phyloP scores from a whole-genome alignment of 768 basidiomycete genomes.

The Clathrus columnatus region DNA sequence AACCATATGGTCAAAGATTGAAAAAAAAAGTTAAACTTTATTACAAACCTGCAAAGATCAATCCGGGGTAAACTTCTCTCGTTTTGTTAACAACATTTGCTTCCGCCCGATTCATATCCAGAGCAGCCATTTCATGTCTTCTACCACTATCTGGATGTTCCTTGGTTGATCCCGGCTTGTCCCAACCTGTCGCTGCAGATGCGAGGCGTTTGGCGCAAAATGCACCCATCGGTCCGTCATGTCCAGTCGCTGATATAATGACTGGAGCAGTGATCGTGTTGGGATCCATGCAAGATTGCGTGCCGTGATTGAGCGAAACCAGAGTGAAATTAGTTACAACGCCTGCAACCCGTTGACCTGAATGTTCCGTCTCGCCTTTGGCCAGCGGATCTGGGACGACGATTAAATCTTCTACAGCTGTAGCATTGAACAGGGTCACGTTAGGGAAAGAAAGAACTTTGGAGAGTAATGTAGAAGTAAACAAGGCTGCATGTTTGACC shows the following conservation, averaged over 20 bases:
- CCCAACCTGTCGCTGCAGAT: constrained; percentile 31
- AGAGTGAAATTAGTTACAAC: constrained; percentile 50
- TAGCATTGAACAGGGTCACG: constrained; percentile 69
- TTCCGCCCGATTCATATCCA: constrained; percentile 79
- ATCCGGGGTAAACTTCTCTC: constrained; percentile 65
- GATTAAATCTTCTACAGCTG: constrained; percentile 75
- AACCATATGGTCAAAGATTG: not conserved
- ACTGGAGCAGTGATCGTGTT: constrained; percentile 77
- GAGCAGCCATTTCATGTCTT: constrained; percentile 44
- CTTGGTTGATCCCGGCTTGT: constrained; percentile 32
- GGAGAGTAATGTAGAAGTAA: constrained; percentile 69
- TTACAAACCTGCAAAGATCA: constrained; percentile 58
- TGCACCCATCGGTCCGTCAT: constrained; percentile 74
- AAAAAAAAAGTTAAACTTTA: not conserved
- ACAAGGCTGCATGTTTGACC: constrained; percentile 74
- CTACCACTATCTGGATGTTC: constrained; percentile 48
- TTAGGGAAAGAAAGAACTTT: constrained; percentile 63
- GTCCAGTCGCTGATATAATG: constrained; percentile 62
- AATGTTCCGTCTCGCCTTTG: not conserved
- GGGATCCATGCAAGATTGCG: constrained; percentile 69
- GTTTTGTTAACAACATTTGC: constrained; percentile 73
- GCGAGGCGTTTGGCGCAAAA: constrained; percentile 75
- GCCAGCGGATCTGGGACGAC: constrained; percentile 43
- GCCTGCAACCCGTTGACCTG: constrained; percentile 36
- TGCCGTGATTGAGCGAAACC: constrained; percentile 54